phyloP scores from a whole-genome alignment of 176 grass and related monocot genomes.

The Eremochloa ophiuroides region DNA sequence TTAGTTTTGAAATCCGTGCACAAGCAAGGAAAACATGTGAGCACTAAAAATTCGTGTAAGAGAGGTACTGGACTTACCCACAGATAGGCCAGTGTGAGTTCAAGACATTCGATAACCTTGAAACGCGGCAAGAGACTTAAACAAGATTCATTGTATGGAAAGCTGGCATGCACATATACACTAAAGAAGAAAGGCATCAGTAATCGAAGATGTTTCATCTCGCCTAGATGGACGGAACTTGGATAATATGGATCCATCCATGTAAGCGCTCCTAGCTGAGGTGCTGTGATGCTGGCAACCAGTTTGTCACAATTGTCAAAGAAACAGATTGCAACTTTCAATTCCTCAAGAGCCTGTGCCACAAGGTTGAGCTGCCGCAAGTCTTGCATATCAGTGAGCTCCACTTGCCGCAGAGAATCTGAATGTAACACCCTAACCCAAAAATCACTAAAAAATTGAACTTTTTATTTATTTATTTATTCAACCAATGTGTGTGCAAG shows the following conservation, averaged over 20 bases:
- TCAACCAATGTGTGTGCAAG: too few species aligned
- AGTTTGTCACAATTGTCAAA: not conserved
- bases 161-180: not conserved
- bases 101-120: not conserved
- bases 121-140: too few species aligned
- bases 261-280: not conserved
- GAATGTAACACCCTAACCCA: too few species aligned
- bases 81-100: not conserved
- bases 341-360: not conserved
- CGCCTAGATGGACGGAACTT: not conserved
- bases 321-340: not conserved
- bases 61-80: not conserved
- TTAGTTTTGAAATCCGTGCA: not conserved
- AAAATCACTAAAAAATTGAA: too few species aligned
- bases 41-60: not conserved
- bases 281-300: not conserved
- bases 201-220: not conserved
- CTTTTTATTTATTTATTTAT: too few species aligned
- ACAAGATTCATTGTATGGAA: not conserved
- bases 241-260: slow-evolving; percentile 11
- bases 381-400: not conserved
- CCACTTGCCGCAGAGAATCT: not conserved
- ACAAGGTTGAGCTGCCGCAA: not conserved
- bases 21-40: not conserved
- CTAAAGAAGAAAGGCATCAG: not conserved